Percentiles rank a stretch among this genome's conserved stretches.
Conservation (phyloP, 371 early-diverging fungal species). For the Syncephalastrum sp. region DNA sequence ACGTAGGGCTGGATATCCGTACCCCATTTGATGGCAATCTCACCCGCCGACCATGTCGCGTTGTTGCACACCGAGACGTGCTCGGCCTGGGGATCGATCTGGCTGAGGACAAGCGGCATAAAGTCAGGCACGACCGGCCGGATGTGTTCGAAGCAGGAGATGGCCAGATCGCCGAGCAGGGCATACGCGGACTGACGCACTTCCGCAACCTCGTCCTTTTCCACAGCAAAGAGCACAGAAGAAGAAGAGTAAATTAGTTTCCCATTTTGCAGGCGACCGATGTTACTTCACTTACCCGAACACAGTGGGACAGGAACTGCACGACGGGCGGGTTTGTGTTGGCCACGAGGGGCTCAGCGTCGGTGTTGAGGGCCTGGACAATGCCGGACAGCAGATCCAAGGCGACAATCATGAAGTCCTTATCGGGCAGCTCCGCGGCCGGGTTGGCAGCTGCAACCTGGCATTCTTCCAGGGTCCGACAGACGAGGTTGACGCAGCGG, state of each 20-base stretch:
- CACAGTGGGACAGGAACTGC: slow-evolving; percentile 75
- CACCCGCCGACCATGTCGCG: slow-evolving; percentile 93
- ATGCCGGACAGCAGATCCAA: slow-evolving; percentile 92
- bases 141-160: slow-evolving; percentile 74
- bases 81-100: slow-evolving; percentile 64
- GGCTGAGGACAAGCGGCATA: slow-evolving; percentile 70
- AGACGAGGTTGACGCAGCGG: slow-evolving; percentile 82
- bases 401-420: slow-evolving; percentile 93
- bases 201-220: slow-evolving; percentile 73
- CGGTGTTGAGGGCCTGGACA: slow-evolving; percentile 83
- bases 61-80: slow-evolving; percentile 85
- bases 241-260: too few species aligned
- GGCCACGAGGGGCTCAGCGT: slow-evolving; percentile 74
- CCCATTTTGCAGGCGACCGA: too few species aligned
- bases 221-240: too few species aligned
- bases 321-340: slow-evolving; percentile 70
- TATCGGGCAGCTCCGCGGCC: slow-evolving; percentile 74
- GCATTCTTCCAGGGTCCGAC: slow-evolving; percentile 67
- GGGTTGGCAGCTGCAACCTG: slow-evolving; percentile 63
- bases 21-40: slow-evolving; percentile 81
- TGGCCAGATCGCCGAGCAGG: slow-evolving; percentile 91
- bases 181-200: slow-evolving; percentile 93
- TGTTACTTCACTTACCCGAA: slow-evolving; percentile 64
- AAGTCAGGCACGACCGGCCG: slow-evolving; percentile 70
- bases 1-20: slow-evolving; percentile 71